A percentile compares a stretch with the other conserved stretches of the same genome.
These are phyloP conservation scores for Immersiella caudata DNA, from an alignment of 495 filamentous ascomycete species.

Conservation along the genomic window DNA sequence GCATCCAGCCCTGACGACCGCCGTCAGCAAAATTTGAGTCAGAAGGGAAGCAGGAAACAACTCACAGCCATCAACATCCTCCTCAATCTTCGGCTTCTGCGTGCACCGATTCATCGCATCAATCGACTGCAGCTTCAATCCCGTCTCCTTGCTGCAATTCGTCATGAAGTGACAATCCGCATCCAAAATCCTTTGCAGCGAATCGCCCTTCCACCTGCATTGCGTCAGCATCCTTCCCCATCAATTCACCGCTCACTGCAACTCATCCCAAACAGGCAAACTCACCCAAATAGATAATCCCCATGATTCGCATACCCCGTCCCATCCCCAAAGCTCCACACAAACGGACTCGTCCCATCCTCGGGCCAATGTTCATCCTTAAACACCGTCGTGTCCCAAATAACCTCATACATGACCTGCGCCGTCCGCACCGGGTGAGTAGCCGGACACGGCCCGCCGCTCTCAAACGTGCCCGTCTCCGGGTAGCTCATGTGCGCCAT, in stretches of 20 bases:
- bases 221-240: conserved; percentile 34
- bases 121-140: conserved; percentile 33
- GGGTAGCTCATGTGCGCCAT: conserved; percentile 45
- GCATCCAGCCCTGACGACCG: neutral
- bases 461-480: conserved; percentile 13
- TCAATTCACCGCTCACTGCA: conserved; percentile 31
- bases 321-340: conserved; percentile 48
- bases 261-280: neutral
- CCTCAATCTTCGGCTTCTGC: conserved; percentile 30
- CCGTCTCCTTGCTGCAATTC: conserved; percentile 23
- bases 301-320: conserved; percentile 46
- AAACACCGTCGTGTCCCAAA: conserved; percentile 44
- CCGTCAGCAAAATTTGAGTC: neutral
- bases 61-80: conserved; percentile 40
- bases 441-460: conserved; percentile 36
- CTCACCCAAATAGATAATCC: conserved; percentile 42
- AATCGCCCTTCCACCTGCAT: conserved; percentile 34
- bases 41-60: conserved; percentile 5
- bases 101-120: conserved; percentile 37
- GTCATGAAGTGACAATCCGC: conserved; percentile 31
- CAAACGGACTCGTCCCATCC: conserved; percentile 48
- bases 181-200: conserved; percentile 22
- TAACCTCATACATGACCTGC: conserved; percentile 47
- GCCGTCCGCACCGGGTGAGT: conserved; percentile 38
- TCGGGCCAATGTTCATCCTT: conserved; percentile 46